Evolutionary conservation across 805 yeast species (phyloP), one percentile per base, ranked within the genome.

Genomic region (Candida golubevii): DNA sequence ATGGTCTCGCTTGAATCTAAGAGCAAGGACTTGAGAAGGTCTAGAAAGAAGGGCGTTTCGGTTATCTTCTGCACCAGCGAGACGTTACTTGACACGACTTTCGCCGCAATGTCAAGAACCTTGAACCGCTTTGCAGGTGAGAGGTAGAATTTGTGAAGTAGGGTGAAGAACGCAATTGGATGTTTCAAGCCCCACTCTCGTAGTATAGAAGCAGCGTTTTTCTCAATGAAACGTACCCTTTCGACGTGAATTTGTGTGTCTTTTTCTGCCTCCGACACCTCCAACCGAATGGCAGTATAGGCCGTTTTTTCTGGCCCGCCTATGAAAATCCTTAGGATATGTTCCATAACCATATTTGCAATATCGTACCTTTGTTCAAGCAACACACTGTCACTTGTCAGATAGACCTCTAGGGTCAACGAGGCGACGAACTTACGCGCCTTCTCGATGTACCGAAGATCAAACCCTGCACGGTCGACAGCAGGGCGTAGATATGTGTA

Each of bases 391-490:
- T 68, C 74, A 1, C 47, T 49, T 3, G 62, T 51, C 4, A 51
- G 36, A 29, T 36, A 34, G 7, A 42, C 34, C 30, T 56, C 48
- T 11, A 50, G 46, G 8, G 60, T 46, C 8, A 65, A 39, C 2
- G 55, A 53, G 14, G 33, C 35, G 6, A 71, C 53, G 26, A 70
- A 61, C 9, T 49, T 53, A 38, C 70, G 48, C 9, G 68, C 42
- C 38, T 62, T 61, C 9, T 50, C 52, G 9, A 71, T 70, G 46
- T 75, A 63, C 7, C 54, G 55, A n/a, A 68, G 52, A 43, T 67
- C 71, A 41, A 62, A 65, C 2, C 85, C 83, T 0, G 83, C 81
- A 31, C 84, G 77, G 52, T 82, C 82, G 4, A 80, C 63, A 0
- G 84, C 80, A 0, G 78, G 76, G 10, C 64, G 63, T 10, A 72